These are phyloP conservation scores for Peronospora destructor DNA, from an alignment of 352 stramenopile genomes.

Conservation along the genomic window DNA sequence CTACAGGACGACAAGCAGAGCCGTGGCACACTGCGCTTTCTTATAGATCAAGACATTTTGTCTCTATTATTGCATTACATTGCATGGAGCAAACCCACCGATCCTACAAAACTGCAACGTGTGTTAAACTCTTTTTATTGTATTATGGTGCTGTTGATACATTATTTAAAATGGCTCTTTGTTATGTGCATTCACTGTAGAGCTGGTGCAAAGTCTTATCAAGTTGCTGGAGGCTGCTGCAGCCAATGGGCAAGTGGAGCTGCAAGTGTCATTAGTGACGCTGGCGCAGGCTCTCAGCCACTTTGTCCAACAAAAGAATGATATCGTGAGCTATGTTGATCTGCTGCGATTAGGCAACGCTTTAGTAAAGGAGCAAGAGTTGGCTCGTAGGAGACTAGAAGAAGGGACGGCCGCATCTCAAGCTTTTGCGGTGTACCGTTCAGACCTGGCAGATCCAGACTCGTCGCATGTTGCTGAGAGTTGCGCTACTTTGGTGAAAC, in stretches of 20 bases:
- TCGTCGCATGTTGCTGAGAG: conserved; percentile 7
- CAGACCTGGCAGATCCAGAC: conserved; percentile 14
- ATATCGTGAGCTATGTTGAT: conserved; percentile 36
- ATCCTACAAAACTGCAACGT: conserved; percentile 31
- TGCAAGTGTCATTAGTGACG: conserved; percentile 30
- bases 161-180: not conserved
- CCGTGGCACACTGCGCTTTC: conserved; percentile 21
- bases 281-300: conserved; percentile 35
- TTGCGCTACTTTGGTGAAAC: conserved; percentile 29
- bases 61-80: conserved; percentile 34
- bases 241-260: conserved; percentile 11
- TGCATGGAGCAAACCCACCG: conserved; percentile 25
- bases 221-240: conserved; percentile 23
- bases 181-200: conserved; percentile 9
- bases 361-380: conserved; percentile 31
- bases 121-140: conserved; percentile 8
- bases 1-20: conserved; percentile 12
- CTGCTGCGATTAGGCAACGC: conserved; percentile 41
- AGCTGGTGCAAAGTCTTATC: conserved; percentile 24
- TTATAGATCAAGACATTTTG: conserved; percentile 27
- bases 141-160: not conserved
- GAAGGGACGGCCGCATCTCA: conserved; percentile 12
- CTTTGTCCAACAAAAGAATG: conserved; percentile 29
- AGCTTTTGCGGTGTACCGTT: conserved; percentile 14
- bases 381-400: conserved; percentile 9